A percentile compares a stretch with the other conserved stretches of the same genome.
Conservation (phyloP, 306 rosid species). For the Pueraria montana region DNA sequence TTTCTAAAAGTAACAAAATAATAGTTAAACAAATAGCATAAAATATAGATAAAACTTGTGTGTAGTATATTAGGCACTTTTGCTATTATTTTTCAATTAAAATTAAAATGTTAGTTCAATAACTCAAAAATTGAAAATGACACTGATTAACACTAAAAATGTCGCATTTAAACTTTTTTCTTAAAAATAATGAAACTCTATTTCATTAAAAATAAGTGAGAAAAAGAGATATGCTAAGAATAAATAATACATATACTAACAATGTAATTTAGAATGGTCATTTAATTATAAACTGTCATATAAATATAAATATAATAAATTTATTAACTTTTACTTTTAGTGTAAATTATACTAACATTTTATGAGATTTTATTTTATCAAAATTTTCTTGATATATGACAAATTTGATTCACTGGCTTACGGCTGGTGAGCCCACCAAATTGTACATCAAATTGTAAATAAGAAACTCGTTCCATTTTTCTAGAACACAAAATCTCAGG, state of each 20-base stretch:
- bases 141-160: neutral
- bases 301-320: too few species aligned
- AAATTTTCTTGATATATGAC: neutral
- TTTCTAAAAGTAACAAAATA: neutral
- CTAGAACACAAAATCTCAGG: neutral
- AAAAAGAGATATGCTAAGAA: neutral
- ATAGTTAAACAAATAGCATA: neutral
- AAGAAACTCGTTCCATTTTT: neutral
- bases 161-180: neutral
- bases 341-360: too few species aligned
- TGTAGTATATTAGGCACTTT: neutral
- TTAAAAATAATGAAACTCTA: neutral
- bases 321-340: too few species aligned
- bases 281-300: too few species aligned
- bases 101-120: neutral
- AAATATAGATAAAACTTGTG: neutral
- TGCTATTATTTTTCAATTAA: neutral
- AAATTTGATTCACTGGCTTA: constrained; percentile 1
- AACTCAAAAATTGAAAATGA: neutral
- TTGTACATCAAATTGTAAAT: too few species aligned
- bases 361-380: too few species aligned
- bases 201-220: neutral
- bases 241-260: too few species aligned
- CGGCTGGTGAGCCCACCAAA: neutral
- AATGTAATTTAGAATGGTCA: too few species aligned